Percentiles rank a stretch among this genome's conserved stretches.
phyloP scores from a whole-genome alignment of 805 yeast genomes.

The Saccharomyces eubayanus region DNA sequence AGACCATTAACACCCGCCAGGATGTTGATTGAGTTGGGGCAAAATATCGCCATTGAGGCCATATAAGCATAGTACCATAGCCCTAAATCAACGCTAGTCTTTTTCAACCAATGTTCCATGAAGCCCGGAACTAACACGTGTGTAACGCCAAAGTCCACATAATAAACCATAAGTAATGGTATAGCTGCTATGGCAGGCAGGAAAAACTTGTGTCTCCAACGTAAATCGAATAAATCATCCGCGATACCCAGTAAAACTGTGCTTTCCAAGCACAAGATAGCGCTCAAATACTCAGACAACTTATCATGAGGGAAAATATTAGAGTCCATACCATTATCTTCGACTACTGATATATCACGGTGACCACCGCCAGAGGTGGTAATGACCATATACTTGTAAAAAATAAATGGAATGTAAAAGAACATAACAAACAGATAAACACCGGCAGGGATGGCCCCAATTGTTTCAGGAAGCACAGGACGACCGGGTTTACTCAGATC shows the following conservation, averaged over 20 bases:
- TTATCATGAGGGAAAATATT: slow-evolving; percentile 65
- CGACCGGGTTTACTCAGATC: slow-evolving; percentile 72
- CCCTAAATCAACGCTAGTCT: slow-evolving; percentile 59
- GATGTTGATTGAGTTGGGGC: slow-evolving; percentile 93
- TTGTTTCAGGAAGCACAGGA: slow-evolving; percentile 78
- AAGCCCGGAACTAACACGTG: slow-evolving; percentile 74
- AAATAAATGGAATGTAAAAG: slow-evolving; percentile 79
- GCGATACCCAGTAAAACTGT: slow-evolving; percentile 81
- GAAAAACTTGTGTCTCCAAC: slow-evolving; percentile 97
- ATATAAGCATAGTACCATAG: slow-evolving; percentile 75
- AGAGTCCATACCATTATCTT: slow-evolving; percentile 6
- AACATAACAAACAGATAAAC: slow-evolving; percentile 76
- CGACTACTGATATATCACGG: slow-evolving; percentile 26
- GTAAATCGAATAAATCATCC: slow-evolving; percentile 89
- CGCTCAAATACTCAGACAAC: slow-evolving; percentile 78
- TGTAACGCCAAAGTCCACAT: slow-evolving; percentile 89
- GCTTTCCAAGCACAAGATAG: slow-evolving; percentile 72
- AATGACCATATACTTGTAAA: slow-evolving; percentile 63
- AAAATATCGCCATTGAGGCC: slow-evolving; percentile 85
- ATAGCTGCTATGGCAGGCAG: slow-evolving; percentile 90
- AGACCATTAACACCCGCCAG: slow-evolving; percentile 94
- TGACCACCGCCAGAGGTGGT: slow-evolving; percentile 53
- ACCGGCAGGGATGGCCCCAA: slow-evolving; percentile 84
- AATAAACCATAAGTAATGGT: slow-evolving; percentile 84
- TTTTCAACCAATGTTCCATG: slow-evolving; percentile 35